phyloP scores from a whole-genome alignment of 2,329 filamentous ascomycete genomes.

The Alternaria incomplexa region DNA sequence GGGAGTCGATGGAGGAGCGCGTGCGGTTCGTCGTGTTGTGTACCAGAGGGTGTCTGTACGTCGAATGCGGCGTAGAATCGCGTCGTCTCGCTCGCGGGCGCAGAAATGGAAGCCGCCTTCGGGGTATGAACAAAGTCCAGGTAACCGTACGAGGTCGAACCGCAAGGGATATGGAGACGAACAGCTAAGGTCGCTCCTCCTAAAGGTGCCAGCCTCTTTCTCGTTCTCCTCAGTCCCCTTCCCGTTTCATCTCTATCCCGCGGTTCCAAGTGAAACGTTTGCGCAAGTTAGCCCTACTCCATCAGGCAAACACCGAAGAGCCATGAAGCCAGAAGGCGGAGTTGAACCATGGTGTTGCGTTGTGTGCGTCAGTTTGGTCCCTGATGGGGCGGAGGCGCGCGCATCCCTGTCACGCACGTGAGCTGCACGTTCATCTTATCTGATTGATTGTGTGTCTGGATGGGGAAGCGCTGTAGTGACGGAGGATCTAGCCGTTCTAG shows the following conservation, averaged over 20 bases:
- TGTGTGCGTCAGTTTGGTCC: slow-evolving; percentile 9
- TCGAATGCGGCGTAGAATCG: background rate
- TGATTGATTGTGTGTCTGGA: slow-evolving; percentile 12
- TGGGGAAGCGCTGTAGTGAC: background rate
- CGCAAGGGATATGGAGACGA: background rate
- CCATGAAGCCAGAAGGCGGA: background rate
- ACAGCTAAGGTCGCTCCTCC: background rate
- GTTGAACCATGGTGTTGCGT: slow-evolving; percentile 9
- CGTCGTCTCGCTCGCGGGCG: background rate
- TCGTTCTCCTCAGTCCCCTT: background rate
- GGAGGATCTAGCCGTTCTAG: slow-evolving; percentile 27
- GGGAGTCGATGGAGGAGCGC: background rate
- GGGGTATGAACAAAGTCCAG: background rate
- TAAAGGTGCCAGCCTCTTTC: background rate
- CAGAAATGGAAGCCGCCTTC: background rate
- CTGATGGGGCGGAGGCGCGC: background rate
- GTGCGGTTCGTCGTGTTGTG: background rate
- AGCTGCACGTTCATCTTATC: slow-evolving; percentile 32
- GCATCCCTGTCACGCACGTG: background rate
- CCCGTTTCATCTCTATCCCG: slow-evolving; percentile 11
- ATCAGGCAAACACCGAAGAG: slow-evolving; percentile 17
- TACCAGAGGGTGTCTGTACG: background rate
- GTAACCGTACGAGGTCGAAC: background rate
- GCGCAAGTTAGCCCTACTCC: slow-evolving; percentile 10
- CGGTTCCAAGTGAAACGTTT: slow-evolving; percentile 22